These are phyloP conservation scores for Stenocarpella maydis DNA, from an alignment of 2,329 filamentous ascomycete species.

Conservation along the genomic window DNA sequence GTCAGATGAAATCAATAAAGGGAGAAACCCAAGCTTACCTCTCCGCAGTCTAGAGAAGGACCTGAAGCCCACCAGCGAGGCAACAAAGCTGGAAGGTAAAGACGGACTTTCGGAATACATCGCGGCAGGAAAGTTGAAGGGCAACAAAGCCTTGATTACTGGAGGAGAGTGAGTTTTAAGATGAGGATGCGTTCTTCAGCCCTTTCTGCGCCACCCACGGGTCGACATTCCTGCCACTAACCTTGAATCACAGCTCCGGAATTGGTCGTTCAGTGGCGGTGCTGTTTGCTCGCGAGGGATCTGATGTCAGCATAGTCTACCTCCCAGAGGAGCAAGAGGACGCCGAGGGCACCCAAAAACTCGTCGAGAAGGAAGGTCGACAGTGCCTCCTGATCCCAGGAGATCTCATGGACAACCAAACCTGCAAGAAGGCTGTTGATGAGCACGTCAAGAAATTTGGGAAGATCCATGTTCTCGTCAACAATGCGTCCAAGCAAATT, in stretches of 20 bases:
- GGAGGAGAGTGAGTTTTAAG: slow-evolving; percentile 60
- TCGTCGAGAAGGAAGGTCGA: slow-evolving; percentile 59
- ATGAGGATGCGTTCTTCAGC: background rate
- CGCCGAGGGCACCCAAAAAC: slow-evolving; percentile 59
- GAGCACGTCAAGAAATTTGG: slow-evolving; percentile 59
- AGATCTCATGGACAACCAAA: slow-evolving; percentile 58
- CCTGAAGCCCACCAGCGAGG: slow-evolving; percentile 50
- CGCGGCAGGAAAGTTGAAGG: slow-evolving; percentile 58
- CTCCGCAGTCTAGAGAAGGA: slow-evolving; percentile 46
- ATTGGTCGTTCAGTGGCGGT: slow-evolving; percentile 64
- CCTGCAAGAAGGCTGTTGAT: slow-evolving; percentile 59
- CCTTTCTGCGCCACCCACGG: background rate
- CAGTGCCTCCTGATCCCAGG: slow-evolving; percentile 57
- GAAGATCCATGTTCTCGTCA: slow-evolving; percentile 60
- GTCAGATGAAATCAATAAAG: background rate
- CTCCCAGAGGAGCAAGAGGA: slow-evolving; percentile 64
- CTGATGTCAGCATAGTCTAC: slow-evolving; percentile 63
- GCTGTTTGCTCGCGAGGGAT: slow-evolving; percentile 65
- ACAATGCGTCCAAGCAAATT: slow-evolving; percentile 66
- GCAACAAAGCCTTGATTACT: slow-evolving; percentile 61
- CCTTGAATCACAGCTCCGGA: slow-evolving; percentile 50
- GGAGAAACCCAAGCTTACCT: background rate
- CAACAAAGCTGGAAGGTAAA: slow-evolving; percentile 51
- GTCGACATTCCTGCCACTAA: background rate
- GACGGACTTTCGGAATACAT: slow-evolving; percentile 47